These are phyloP conservation scores for Chenopodium berlandieri DNA, from an alignment of 148 eudicot species.

Conservation along the genomic window DNA sequence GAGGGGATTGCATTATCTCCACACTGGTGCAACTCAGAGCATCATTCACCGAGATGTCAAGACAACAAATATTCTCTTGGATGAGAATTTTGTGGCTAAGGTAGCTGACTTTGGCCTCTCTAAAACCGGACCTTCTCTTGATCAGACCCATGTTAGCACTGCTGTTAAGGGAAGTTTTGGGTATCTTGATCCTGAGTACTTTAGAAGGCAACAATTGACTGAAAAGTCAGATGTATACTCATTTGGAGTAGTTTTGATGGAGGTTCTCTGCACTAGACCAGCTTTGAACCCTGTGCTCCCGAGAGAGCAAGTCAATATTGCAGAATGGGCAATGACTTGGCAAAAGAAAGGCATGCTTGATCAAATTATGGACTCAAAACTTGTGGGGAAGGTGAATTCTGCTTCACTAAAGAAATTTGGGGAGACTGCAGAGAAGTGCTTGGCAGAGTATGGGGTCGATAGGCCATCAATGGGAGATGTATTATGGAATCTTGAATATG, in stretches of 20 bases:
- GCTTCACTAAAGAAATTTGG: slow-evolving; percentile 88
- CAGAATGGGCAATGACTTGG: slow-evolving; percentile 98
- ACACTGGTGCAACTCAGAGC: slow-evolving; percentile 90
- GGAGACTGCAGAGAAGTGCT: slow-evolving; percentile 91
- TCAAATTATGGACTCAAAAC: slow-evolving; percentile 74
- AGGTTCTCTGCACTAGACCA: slow-evolving; percentile 90
- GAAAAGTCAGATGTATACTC: slow-evolving; percentile 97
- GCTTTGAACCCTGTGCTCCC: slow-evolving; percentile 96
- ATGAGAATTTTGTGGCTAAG: slow-evolving; percentile 86
- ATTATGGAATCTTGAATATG: slow-evolving; percentile 91
- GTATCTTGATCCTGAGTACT: slow-evolving; percentile 94
- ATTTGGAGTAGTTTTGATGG: slow-evolving; percentile 94
- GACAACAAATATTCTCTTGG: slow-evolving; percentile 94
- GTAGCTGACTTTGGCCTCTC: slow-evolving; percentile 98
- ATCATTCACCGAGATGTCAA: slow-evolving; percentile 95
- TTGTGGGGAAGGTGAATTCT: slow-evolving; percentile 64
- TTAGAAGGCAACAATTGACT: slow-evolving; percentile 87
- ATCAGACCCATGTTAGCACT: slow-evolving; percentile 96
- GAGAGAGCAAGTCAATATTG: slow-evolving; percentile 91
- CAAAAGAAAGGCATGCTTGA: slow-evolving; percentile 98
- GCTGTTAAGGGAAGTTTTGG: slow-evolving; percentile 98
- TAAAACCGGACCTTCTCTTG: slow-evolving; percentile 83
- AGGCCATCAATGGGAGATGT: slow-evolving; percentile 99
- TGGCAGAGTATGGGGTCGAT: slow-evolving; percentile 91
- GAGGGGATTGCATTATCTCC: slow-evolving; percentile 94